Evolutionary conservation across 768 basidiomycete species (phyloP).

Genomic region (Termitomyces sp.): DNA sequence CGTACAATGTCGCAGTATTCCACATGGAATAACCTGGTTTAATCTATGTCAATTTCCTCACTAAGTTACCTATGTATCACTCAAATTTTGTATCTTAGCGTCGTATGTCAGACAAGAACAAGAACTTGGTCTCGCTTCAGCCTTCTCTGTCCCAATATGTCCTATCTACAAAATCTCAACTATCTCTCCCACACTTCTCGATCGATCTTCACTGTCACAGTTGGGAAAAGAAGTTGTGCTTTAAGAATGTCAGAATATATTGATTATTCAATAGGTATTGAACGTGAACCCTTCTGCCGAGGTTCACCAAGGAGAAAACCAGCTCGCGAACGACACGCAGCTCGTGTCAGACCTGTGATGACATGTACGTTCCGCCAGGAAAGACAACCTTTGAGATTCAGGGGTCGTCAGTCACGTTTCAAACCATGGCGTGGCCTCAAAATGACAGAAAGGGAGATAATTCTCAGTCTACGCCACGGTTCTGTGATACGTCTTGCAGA

Average conservation of each 20-base stretch:
- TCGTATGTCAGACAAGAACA: background rate
- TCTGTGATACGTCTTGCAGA: background rate
- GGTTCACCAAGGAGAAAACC: background rate
- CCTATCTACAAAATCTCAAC: background rate
- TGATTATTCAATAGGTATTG: background rate
- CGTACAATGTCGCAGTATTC: background rate
- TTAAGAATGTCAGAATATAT: background rate
- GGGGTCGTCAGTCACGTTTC: background rate
- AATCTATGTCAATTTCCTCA: background rate
- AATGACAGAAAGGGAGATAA: background rate
- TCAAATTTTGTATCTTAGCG: background rate
- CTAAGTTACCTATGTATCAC: background rate
- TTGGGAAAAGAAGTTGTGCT: background rate
- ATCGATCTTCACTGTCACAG: background rate
- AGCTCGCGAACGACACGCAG: background rate
- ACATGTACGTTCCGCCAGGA: background rate
- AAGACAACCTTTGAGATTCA: background rate
- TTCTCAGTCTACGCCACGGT: background rate
- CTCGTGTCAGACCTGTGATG: background rate
- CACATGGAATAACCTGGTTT: background rate
- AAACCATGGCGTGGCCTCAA: background rate
- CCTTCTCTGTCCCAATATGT: background rate
- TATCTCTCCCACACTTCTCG: background rate
- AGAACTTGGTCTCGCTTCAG: background rate
- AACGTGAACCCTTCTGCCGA: background rate